Percentiles rank a stretch among this genome's conserved stretches.
Evolutionary conservation across 352 stramenopile species (phyloP).

Genomic region (Phytophthora multivora): DNA sequence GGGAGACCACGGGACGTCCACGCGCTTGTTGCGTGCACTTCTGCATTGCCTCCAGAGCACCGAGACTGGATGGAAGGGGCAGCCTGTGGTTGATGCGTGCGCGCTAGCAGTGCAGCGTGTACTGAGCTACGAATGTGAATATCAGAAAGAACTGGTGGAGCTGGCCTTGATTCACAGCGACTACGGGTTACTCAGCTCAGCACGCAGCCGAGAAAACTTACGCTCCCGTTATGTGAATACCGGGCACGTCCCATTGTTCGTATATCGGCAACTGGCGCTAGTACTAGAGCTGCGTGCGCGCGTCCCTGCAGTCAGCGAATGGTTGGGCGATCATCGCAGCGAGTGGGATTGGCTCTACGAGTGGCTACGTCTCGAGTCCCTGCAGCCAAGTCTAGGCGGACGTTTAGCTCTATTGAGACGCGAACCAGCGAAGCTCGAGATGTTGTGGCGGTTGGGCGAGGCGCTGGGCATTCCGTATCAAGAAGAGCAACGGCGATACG

Average conservation of each 20-base stretch:
- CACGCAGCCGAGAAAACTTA: slow-evolving; percentile 68
- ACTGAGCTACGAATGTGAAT: slow-evolving; percentile 62
- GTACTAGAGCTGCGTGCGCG: slow-evolving; percentile 75
- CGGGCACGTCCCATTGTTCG: slow-evolving; percentile 73
- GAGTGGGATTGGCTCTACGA: slow-evolving; percentile 89
- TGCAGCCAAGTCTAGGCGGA: slow-evolving; percentile 79
- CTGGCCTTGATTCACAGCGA: slow-evolving; percentile 67
- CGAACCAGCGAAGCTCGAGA: slow-evolving; percentile 78
- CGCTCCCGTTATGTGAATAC: slow-evolving; percentile 70
- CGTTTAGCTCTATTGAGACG: slow-evolving; percentile 65
- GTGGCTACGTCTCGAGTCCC: slow-evolving; percentile 86
- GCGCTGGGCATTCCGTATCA: slow-evolving; percentile 64
- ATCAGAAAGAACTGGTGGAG: slow-evolving; percentile 69
- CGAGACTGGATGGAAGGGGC: slow-evolving; percentile 87
- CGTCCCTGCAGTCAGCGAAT: slow-evolving; percentile 56
- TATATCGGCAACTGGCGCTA: slow-evolving; percentile 79
- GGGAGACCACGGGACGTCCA: slow-evolving; percentile 60
- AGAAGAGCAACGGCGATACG: slow-evolving; percentile 83
- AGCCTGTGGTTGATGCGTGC: slow-evolving; percentile 82
- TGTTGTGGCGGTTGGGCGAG: slow-evolving; percentile 67
- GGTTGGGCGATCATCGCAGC: slow-evolving; percentile 55
- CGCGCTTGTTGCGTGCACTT: slow-evolving; percentile 68
- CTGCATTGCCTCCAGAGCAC: slow-evolving; percentile 80
- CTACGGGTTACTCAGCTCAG: slow-evolving; percentile 72
- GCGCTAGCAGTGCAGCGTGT: slow-evolving; percentile 65